A percentile compares a stretch with the other conserved stretches of the same genome.
Conservation (phyloP, 495 filamentous ascomycete species). For the Rostrohypoxylon terebratum region DNA sequence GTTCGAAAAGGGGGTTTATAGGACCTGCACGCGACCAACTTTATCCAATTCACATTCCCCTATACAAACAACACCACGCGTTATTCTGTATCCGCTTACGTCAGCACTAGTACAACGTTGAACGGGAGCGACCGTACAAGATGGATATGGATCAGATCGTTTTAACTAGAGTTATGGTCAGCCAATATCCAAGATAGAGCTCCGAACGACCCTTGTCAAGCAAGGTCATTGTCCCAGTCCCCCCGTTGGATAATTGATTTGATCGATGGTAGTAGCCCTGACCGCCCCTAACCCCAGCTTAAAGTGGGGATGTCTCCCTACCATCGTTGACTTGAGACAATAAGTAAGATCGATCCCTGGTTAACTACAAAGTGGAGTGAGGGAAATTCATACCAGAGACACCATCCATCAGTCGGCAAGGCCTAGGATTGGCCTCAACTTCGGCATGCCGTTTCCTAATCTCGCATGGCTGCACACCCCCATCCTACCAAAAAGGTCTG, state of each 20-base stretch:
- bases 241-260: background rate
- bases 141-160: constrained; percentile 11
- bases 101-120: constrained; percentile 14
- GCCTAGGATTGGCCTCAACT: background rate
- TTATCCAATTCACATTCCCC: background rate
- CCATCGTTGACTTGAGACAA: background rate
- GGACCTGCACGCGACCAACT: background rate
- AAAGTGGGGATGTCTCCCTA: background rate
- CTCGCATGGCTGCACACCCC: background rate
- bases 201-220: background rate
- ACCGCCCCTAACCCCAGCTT: background rate
- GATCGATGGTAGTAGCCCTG: background rate
- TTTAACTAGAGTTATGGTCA: background rate
- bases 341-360: constrained; percentile 4
- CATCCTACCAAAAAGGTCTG: background rate
- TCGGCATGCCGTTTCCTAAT: constrained; percentile 13
- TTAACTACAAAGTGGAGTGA: background rate
- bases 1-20: background rate
- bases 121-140: constrained; percentile 11
- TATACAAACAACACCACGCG: background rate
- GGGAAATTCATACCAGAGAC: background rate
- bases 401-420: background rate
- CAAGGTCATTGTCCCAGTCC: no score
- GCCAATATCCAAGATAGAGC: constrained; percentile 1
- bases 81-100: background rate